Conservation (phyloP, 306 rosid species). For the Cyclanthera cordifolia region DNA sequence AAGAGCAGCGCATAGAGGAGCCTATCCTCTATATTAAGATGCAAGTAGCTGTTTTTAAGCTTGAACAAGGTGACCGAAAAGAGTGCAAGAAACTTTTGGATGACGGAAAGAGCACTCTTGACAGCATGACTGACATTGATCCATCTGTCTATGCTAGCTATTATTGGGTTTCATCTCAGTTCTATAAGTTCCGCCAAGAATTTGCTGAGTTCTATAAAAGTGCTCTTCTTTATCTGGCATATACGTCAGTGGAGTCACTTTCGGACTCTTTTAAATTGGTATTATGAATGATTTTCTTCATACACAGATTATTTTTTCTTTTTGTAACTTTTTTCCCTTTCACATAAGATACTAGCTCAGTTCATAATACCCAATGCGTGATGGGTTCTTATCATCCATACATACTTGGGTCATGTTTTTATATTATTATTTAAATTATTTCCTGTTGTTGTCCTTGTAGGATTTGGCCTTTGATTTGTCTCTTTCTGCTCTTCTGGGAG, state of each 20-base stretch:
- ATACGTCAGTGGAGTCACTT: conserved; percentile 89
- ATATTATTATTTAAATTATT: conserved; percentile 9
- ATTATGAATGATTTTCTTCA: conserved; percentile 4
- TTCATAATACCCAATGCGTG: not conserved
- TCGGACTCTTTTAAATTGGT: conserved; percentile 98
- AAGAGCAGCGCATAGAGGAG: conserved; percentile 88
- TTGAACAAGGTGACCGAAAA: conserved; percentile 76
- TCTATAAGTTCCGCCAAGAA: conserved; percentile 65
- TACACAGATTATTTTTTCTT: not conserved
- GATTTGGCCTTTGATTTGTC: conserved; percentile 96
- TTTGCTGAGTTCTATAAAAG: conserved; percentile 97
- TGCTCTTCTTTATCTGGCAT: conserved; percentile 96
- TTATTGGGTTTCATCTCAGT: conserved; percentile 97
- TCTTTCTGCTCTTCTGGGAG: conserved; percentile 94
- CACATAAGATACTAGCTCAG: not conserved
- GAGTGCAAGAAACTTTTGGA: conserved; percentile 87
- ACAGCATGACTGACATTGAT: conserved; percentile 98
- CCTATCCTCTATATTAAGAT: conserved; percentile 84
- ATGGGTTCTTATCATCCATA: not conserved
- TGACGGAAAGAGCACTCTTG: conserved; percentile 86
- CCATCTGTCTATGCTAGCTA: conserved; percentile 88
- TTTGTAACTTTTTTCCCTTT: not conserved
- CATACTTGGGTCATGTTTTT: conserved; percentile 8
- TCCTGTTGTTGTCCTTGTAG: conserved; percentile 25
- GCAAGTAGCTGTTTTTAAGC: conserved; percentile 79